phyloP scores from a whole-genome alignment of 306 rosid species.

The Castanospermum australe region DNA sequence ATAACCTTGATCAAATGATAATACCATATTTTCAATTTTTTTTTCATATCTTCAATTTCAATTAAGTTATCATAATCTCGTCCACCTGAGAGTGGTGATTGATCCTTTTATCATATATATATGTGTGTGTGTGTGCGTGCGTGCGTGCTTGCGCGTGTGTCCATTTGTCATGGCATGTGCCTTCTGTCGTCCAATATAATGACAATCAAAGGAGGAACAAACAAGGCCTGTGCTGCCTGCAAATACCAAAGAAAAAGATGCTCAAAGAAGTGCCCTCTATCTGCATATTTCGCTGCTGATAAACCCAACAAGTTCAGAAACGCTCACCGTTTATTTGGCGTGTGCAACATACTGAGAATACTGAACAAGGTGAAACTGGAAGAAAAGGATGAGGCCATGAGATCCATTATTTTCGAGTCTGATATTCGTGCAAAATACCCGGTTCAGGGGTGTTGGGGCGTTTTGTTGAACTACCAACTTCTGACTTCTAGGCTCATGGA shows the following conservation, averaged over 20 bases:
- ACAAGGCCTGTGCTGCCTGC: constrained; percentile 73
- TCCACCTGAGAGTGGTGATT: no score
- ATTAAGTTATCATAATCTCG: no score
- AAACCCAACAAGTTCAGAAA: constrained; percentile 42
- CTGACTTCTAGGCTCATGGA: background rate
- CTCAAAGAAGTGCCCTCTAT: constrained; percentile 42
- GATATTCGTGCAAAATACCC: constrained; percentile 48
- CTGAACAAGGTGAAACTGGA: background rate
- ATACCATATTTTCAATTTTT: no score
- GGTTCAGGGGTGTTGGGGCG: constrained; percentile 36
- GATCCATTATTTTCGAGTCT: constrained; percentile 58
- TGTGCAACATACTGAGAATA: constrained; percentile 45
- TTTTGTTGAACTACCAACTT: background rate
- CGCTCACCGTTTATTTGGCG: constrained; percentile 68
- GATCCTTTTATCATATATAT: no score
- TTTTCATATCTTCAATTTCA: no score
- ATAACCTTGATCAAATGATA: no score
- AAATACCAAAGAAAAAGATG: constrained; percentile 61
- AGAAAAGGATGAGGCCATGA: constrained; percentile 46
- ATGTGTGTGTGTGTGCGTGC: no score
- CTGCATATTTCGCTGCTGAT: constrained; percentile 59
- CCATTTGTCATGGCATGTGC: no score
- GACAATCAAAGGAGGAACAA: constrained; percentile 57
- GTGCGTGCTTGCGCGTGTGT: no score
- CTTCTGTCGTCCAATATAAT: no score